Evolutionary conservation across 495 filamentous ascomycete species (phyloP), one percentile per base, ranked within the genome.

Genomic region (Durotheca rogersii): DNA sequence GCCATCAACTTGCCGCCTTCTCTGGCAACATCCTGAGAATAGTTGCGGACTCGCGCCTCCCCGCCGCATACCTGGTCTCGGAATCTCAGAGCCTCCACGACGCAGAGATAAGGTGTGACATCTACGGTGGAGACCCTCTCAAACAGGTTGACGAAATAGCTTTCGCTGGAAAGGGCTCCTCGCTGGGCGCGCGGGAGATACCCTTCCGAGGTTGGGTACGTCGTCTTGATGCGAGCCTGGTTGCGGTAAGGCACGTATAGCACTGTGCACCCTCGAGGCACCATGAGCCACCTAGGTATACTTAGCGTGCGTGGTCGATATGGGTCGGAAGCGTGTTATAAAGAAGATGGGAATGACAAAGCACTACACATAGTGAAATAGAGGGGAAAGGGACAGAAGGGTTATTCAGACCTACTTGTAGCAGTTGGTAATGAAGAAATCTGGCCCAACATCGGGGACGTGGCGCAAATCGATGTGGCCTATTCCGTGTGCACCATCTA

Each of bases 341-440:
- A n/a, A n/a, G n/a, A n/a, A n/a, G n/a, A n/a, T n/a, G n/a, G n/a
- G n/a, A n/a, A n/a, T n/a, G n/a, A n/a, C n/a, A n/a, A n/a, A n/a
- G n/a, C n/a, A n/a, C n/a, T n/a, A n/a, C n/a, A n/a, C n/a, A n/a
- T n/a, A n/a, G n/a, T n/a, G n/a, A n/a, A n/a, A n/a, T n/a, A n/a
- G n/a, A n/a, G n/a, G n/a, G n/a, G n/a, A n/a, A n/a, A n/a, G n/a
- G n/a, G 37, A 12, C 16, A 85, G 85, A 27, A 76, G 74, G 60
- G 73, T 82, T 10, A 89, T 80, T 88, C 87, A n/a, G n/a, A n/a
- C n/a, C n/a, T n/a, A 94, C 75, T 93, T 93, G 65, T 93, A 86
- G 53, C 77, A 82, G 55, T 91, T 93, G 16, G 70, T 80, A n/a
- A 85, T 75, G 49, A 90, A 82, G 66, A 93, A 93, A 64, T 93